Percentiles rank a stretch among this genome's conserved stretches.
Conservation (phyloP, 768 basidiomycete genomes). For the Suillus subaureus region DNA sequence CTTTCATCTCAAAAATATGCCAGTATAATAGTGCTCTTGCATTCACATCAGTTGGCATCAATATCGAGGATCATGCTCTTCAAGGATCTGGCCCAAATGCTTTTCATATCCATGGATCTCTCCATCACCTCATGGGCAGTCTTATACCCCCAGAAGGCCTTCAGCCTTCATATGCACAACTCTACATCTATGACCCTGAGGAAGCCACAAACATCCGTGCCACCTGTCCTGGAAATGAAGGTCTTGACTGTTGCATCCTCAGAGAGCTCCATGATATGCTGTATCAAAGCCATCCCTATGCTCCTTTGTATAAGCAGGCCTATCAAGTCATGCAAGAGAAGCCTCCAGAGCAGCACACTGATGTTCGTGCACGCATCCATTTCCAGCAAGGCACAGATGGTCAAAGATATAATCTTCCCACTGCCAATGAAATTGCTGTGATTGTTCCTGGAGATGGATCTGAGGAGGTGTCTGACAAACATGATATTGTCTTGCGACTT, state of each 20-base stretch:
- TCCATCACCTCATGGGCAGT: slow-evolving; percentile 38
- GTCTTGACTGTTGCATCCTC: slow-evolving; percentile 23
- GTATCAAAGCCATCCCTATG: slow-evolving; percentile 26
- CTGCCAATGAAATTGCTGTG: slow-evolving; percentile 42
- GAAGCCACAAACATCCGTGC: slow-evolving; percentile 32
- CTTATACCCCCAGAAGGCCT: slow-evolving; percentile 26
- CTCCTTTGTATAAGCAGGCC: slow-evolving; percentile 30
- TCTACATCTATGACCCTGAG: slow-evolving; percentile 43
- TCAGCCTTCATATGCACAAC: slow-evolving; percentile 38
- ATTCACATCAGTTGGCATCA: slow-evolving; percentile 39
- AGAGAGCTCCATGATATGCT: slow-evolving; percentile 28
- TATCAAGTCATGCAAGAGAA: slow-evolving; percentile 31
- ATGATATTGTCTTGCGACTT: slow-evolving; percentile 39
- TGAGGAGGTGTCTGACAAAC: slow-evolving; percentile 8
- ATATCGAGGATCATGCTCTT: slow-evolving; percentile 31
- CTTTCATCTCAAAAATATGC: slow-evolving; percentile 38
- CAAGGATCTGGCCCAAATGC: slow-evolving; percentile 34
- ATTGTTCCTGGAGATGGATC: slow-evolving; percentile 22
- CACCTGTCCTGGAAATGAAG: slow-evolving; percentile 19
- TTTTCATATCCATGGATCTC: slow-evolving; percentile 38
- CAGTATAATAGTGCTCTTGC: slow-evolving; percentile 45
- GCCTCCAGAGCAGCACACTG: slow-evolving; percentile 17
- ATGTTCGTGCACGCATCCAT: slow-evolving; percentile 16
- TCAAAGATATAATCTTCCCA: slow-evolving; percentile 46
- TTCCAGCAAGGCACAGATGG: slow-evolving; percentile 25